Percentiles rank a stretch among this genome's conserved stretches.
Conservation (phyloP, 192 early-diverging fungal species). For the Rhizoclosmatium sp. region DNA sequence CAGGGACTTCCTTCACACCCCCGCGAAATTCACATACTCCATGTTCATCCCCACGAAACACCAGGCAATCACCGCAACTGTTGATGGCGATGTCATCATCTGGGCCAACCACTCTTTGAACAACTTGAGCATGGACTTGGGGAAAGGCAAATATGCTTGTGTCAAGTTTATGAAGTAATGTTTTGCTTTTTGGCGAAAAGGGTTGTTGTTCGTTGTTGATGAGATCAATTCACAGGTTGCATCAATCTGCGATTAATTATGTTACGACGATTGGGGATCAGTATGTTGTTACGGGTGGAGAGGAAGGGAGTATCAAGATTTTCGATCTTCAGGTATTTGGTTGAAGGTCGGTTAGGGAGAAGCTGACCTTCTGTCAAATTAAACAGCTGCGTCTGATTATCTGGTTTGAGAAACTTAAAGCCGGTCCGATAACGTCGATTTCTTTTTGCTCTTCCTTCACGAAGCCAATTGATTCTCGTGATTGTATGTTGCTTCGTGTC, state of each 20-base stretch:
- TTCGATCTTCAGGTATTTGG: conserved; percentile 60
- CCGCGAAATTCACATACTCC: conserved; percentile 51
- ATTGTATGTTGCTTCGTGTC: conserved; percentile 27
- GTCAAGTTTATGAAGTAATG: conserved; percentile 59
- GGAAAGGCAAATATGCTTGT: conserved; percentile 56
- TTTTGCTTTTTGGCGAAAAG: not conserved
- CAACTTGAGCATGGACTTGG: conserved; percentile 57
- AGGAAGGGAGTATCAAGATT: conserved; percentile 62
- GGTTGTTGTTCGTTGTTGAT: not conserved
- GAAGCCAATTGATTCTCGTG: not conserved
- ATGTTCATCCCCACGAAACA: conserved; percentile 56
- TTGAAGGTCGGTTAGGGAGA: not conserved
- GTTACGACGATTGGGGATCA: conserved; percentile 44
- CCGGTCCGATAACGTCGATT: conserved; percentile 55
- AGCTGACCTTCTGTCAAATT: not conserved
- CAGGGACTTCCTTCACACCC: conserved; percentile 60
- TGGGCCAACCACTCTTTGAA: conserved; percentile 57
- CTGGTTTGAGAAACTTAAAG: conserved; percentile 57
- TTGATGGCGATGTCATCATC: conserved; percentile 58
- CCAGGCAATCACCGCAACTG: conserved; percentile 56
- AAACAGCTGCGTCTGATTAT: conserved; percentile 55
- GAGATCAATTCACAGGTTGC: conserved; percentile 46
- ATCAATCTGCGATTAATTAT: conserved; percentile 53
- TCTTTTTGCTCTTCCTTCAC: conserved; percentile 39
- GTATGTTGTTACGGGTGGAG: conserved; percentile 63